phyloP scores from a whole-genome alignment of 2,329 filamentous ascomycete species.

The Fusarium phyllophilum region DNA sequence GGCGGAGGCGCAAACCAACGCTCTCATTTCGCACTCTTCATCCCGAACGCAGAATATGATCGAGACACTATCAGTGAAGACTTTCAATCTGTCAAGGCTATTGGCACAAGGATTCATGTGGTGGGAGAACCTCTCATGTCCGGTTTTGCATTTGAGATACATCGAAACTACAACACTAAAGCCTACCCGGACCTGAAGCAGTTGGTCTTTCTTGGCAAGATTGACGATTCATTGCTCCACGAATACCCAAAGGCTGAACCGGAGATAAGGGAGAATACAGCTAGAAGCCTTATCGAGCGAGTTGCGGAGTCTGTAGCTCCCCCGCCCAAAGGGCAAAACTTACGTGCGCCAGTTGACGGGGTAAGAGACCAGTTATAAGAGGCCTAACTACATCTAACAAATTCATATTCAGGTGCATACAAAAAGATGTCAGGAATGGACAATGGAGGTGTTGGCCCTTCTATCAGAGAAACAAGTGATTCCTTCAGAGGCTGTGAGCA shows the following conservation, averaged over 20 bases:
- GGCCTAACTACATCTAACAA: fast-evolving
- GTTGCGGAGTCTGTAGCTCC: fast-evolving
- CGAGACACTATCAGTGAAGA: not conserved
- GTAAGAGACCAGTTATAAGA: fast-evolving
- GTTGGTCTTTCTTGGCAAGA: not conserved
- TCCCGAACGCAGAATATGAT: not conserved
- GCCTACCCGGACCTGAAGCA: fast-evolving
- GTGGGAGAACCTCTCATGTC: not conserved
- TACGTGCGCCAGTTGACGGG: not conserved
- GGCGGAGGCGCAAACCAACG: not conserved
- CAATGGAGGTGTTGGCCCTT: fast-evolving
- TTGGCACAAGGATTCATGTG: not conserved
- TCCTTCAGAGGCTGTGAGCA: fast-evolving
- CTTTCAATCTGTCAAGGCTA: not conserved
- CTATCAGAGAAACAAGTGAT: fast-evolving
- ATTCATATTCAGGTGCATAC: not conserved
- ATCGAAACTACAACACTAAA: not conserved
- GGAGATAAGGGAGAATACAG: fast-evolving
- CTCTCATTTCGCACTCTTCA: not conserved
- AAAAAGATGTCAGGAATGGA: not conserved
- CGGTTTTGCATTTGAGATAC: not conserved
- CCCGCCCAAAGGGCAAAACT: fast-evolving
- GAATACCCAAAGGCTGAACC: fast-evolving
- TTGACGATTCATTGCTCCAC: fast-evolving
- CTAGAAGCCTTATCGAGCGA: fast-evolving